Percentiles rank a stretch among this genome's conserved stretches.
Conservation (phyloP, 2,329 filamentous ascomycete genomes). For the Ceratocystis albifundus region DNA sequence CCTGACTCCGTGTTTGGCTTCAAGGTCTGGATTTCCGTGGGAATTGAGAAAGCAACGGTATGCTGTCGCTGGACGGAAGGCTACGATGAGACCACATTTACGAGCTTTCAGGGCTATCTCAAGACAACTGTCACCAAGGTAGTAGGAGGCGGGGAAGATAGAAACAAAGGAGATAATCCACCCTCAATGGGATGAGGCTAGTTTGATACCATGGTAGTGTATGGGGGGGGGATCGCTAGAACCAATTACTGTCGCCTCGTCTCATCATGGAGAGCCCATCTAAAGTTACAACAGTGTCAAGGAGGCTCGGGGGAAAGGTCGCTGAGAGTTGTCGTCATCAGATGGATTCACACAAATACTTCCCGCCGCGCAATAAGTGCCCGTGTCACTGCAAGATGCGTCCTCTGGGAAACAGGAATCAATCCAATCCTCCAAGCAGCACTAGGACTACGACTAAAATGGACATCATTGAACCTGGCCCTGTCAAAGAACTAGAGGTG, state of each 20-base stretch:
- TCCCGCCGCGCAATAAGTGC: neutral
- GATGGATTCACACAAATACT: neutral
- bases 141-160: neutral
- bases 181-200: too few species aligned
- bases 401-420: neutral
- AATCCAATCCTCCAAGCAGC: too few species aligned
- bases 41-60: neutral
- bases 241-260: neutral
- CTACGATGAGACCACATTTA: conserved; percentile 59
- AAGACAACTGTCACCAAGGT: conserved; percentile 31
- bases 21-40: conserved; percentile 13
- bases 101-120: conserved; percentile 77
- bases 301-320: neutral
- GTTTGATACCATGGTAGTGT: neutral
- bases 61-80: conserved; percentile 56
- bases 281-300: neutral
- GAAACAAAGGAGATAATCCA: too few species aligned
- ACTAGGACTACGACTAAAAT: too few species aligned
- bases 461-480: too few species aligned
- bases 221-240: neutral
- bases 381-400: neutral
- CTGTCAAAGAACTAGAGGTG: too few species aligned
- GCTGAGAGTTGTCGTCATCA: neutral
- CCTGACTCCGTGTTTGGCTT: conserved; percentile 21
- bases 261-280: neutral